Evolutionary conservation across 768 basidiomycete species (phyloP).

Genomic region (Rhodotorula diobovata): DNA sequence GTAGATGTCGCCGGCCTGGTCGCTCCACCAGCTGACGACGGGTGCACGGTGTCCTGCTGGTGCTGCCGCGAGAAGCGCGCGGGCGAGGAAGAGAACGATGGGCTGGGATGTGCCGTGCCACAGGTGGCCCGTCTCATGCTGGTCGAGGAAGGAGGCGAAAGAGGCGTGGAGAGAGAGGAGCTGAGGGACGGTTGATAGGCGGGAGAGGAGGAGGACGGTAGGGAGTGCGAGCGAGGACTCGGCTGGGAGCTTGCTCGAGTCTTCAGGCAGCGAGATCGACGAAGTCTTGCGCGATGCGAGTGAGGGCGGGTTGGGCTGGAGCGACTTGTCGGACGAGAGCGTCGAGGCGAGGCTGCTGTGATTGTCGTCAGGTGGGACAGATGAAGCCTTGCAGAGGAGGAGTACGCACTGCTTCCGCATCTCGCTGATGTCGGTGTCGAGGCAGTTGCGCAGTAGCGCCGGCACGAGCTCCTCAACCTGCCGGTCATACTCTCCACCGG

Average conservation of each 20-base stretch:
- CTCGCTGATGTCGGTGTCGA: background rate
- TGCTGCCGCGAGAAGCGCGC: conserved; percentile 1
- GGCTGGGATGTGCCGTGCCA: conserved; percentile 9
- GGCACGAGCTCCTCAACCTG: conserved; percentile 24
- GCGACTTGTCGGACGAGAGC: background rate
- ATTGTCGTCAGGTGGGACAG: background rate
- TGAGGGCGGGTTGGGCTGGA: background rate
- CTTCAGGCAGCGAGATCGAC: background rate
- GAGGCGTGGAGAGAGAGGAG: conserved; percentile 17
- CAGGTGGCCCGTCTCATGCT: conserved; percentile 6
- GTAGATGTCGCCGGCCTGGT: conserved; percentile 29
- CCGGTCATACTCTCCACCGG: conserved; percentile 14
- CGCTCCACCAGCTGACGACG: conserved; percentile 26
- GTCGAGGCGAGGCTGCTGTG: background rate
- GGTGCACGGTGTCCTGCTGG: conserved; percentile 7
- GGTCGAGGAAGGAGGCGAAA: conserved; percentile 23
- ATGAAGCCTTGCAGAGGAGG: rapidly evolving
- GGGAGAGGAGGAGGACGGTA: conserved; percentile 9
- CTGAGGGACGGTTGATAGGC: conserved; percentile 21
- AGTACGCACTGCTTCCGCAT: conserved; percentile 7
- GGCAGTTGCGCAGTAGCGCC: conserved; percentile 16
- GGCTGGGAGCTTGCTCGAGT: background rate
- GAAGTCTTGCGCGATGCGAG: conserved; percentile 19
- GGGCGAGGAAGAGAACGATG: conserved; percentile 22
- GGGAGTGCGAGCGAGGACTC: conserved; percentile 4